Base-by-base conservation (phyloP, 371 early-diverging fungal species). In the Saksenaea vasiformis region DNA sequence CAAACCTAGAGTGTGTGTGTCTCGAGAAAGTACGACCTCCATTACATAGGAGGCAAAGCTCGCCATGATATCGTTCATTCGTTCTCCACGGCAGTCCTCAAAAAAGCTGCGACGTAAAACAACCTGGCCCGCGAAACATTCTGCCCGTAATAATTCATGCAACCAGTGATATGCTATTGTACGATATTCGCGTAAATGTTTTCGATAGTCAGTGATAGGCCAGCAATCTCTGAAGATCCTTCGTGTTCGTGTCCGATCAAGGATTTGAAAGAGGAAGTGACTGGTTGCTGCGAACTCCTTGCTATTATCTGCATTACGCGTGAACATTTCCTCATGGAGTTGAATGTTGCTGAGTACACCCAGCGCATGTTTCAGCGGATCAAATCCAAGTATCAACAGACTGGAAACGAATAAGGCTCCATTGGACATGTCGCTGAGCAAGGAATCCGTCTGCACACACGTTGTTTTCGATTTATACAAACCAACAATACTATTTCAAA, bases 31-130 rank as follows among this genome's bases (percentile, higher is more conserved):
- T 15, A 62, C 60, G 7, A 44, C 24, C 41, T 71, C 67, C 17
- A 76, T 31, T 0, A 66, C 70, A 54, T 54, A 54, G 11, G 70
- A 67, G 1, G 77, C 73, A 35, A 77, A 66, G 3, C 70, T 62
- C 55, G 66, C 37, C 77, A 77, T 77, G 13, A 77, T 63, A 47
- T 62, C 55, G 5, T 64, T 56, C 35, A 77, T 61, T 57, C 71
- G 54, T 54, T 68, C 72, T 17, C 79, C 78, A 19, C 70, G 67
- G 53, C 75, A 76, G 38, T 76, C 74, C 59, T 79, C 81, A 69
- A 83, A 73, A 39, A 60, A 73, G 27, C 75, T 73, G 36, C 73
- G 61, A 24, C 79, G 60, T n/a, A 83, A 56, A 3, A 60, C 47
- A 11, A 74, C 61, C 13, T 60, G 55, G 9, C 65, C 65, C 1